Evolutionary conservation across 306 rosid species (phyloP), one percentile per base, ranked within the genome.

Genomic region (Citrullus amarus): DNA sequence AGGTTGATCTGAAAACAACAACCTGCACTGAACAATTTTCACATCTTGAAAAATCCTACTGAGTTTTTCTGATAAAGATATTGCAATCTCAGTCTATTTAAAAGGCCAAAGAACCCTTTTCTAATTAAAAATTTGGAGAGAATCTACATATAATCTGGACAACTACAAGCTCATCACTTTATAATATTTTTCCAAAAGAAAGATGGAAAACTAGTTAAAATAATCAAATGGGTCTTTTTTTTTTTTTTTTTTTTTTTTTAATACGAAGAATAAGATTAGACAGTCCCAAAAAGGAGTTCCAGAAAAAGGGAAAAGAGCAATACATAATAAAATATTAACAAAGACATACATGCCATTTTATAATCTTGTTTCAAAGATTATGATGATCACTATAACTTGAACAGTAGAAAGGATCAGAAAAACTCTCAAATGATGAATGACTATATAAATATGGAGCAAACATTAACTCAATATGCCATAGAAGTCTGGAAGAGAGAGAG

Each of bases 361-460:
- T 68, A 68, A 68, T 68, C 10, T 43, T 20, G 36, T n/a, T 68
- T 20, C 55, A 44, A 43, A 68, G 54, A 68, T 43, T 17, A 68
- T 43, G 75, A 71, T 48, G 76, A 71, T 71, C 76, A 71, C 76
- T 46, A 71, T 46, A 48, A 71, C 38, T 80, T 75, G 36, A 84
- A 78, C 80, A 87, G 87, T 48, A 22, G 54, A 68, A 20, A 68
- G 54, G 55, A 20, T 43, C 30, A 11, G 32, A n/a, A 68, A 39
- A 68, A n/a, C 54, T 68, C 12, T 16, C 74, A 79, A 79, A 87
- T 71, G 83, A 84, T 84, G 80, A 38, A 72, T 70, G 79, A 83
- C 80, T 67, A 71, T 81, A 77, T 85, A 80, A 60, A 81, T 85
- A 92, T 92, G 87, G 83, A 72, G 58, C 90, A 82, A 73, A 77